Conservation (phyloP, 306 rosid species). For the Alnus glutinosa region DNA sequence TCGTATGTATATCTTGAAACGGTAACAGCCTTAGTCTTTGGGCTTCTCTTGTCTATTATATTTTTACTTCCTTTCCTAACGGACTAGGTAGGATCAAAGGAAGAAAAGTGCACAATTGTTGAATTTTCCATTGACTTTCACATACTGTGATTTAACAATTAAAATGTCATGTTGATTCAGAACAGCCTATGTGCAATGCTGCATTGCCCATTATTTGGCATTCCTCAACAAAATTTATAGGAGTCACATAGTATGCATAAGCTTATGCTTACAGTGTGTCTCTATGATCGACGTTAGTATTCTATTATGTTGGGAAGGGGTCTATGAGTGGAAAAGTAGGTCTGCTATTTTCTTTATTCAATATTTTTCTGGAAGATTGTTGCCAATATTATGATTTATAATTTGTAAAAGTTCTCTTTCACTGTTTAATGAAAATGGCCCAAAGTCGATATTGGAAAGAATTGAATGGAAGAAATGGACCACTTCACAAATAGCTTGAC, state of each 20-base stretch:
- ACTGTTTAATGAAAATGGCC: not conserved
- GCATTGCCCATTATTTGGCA: constrained; percentile 5
- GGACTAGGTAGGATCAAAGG: not conserved
- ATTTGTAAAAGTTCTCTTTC: not conserved
- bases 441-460: not conserved
- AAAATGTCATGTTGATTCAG: not conserved
- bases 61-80: not conserved
- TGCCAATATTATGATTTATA: not conserved
- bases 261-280: not conserved
- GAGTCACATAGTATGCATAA: constrained; percentile 4
- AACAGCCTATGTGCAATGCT: not conserved
- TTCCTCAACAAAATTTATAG: constrained; percentile 9
- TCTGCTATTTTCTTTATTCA: not conserved
- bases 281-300: not conserved
- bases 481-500: not conserved
- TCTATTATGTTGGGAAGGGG: constrained; percentile 12
- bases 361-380: not conserved
- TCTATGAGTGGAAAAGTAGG: not conserved
- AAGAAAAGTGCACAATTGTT: not conserved
- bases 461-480: not conserved
- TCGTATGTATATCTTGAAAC: not conserved
- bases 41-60: not conserved
- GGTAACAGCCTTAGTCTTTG: not conserved
- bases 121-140: not conserved
- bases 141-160: not conserved